Evolutionary conservation across 2,329 filamentous ascomycete genomes (phyloP), one percentile per base, ranked within the genome.

Genomic region (Albifimbria verrucaria): DNA sequence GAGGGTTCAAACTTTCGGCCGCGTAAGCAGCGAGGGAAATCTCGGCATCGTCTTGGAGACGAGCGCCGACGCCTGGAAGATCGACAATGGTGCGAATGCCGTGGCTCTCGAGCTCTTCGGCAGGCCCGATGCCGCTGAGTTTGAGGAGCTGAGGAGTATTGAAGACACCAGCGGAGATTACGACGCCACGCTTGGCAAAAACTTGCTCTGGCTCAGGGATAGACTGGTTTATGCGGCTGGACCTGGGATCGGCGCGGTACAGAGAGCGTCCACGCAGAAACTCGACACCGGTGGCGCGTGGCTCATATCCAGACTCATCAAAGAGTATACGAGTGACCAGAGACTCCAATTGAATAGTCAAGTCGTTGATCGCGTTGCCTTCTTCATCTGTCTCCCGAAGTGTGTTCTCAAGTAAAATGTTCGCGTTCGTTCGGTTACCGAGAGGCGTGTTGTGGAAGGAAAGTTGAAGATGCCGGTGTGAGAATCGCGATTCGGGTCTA

Each of bases 71-170:
- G 9, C 48, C 83, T 1, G 81, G 81, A 2, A 82, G 71, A 57
- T 85, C 75, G 1, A 70, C 66, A 47, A 82, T 59, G 6, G 81
- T 72, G 1, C 73, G 66, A 54, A 85, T 83, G n/a, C 68, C 64
- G 59, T 76, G 57, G 36, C 54, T 50, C 26, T 59, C 52, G 12
- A 72, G 61, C 53, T 71, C 65, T 3, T 51, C 54, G 15, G 59
- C 62, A 3, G 66, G 59, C 21, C 72, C 72, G 49, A 74, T 65
- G 5, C 71, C 71, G 23, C 67, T 70, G 12, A 71, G 60, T 55
- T 71, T 65, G 2, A 73, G 63, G 41, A 74, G 60, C 22, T 70
- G 62, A 11, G 71, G 71, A 2, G 66, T 68, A 49, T 70, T 68
- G 59, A 71, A 67, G 7, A 66, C 59, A 5, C 71, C 71, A n/a